These are phyloP conservation scores for Mucor saturninus DNA, from an alignment of 371 early-diverging fungal species.

Conservation along the genomic window DNA sequence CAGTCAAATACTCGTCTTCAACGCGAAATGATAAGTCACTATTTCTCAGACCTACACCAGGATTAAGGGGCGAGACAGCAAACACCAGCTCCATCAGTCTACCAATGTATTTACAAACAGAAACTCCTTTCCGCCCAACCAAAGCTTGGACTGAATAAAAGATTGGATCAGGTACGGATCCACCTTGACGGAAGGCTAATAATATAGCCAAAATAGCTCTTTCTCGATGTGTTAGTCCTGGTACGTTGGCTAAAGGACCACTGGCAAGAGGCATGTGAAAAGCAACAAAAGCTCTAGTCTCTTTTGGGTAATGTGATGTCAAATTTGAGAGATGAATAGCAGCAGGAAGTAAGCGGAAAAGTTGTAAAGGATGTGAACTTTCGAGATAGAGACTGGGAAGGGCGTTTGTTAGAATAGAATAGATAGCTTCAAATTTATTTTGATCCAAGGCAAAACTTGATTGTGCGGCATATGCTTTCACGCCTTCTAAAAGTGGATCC, in stretches of 20 bases:
- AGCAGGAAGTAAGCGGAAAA: constrained; percentile 59
- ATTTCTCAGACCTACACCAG: constrained; percentile 40
- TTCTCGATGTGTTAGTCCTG: constrained; percentile 61
- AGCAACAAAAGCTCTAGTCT: constrained; percentile 62
- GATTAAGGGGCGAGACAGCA: constrained; percentile 46
- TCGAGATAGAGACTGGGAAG: constrained; percentile 39
- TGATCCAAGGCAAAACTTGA: constrained; percentile 27
- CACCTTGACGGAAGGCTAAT: constrained; percentile 63
- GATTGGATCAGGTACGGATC: constrained; percentile 51
- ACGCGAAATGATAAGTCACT: constrained; percentile 38
- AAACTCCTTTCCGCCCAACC: constrained; percentile 45
- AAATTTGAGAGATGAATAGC: constrained; percentile 60
- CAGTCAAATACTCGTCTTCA: background rate
- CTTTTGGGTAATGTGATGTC: constrained; percentile 63
- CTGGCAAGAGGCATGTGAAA: constrained; percentile 66
- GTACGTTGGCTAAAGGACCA: constrained; percentile 62
- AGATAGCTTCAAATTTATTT: constrained; percentile 44
- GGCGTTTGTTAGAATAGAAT: constrained; percentile 35
- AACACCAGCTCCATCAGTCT: constrained; percentile 51
- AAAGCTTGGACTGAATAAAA: constrained; percentile 43
- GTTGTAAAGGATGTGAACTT: constrained; percentile 39
- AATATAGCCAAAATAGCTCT: constrained; percentile 60
- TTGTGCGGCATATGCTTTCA: constrained; percentile 47
- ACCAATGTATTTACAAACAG: constrained; percentile 51
- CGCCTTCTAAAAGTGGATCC: constrained; percentile 61